A percentile compares a stretch with the other conserved stretches of the same genome.
Evolutionary conservation across 305 asterid genomes (phyloP).

Genomic region (Fraxinus velutina): DNA sequence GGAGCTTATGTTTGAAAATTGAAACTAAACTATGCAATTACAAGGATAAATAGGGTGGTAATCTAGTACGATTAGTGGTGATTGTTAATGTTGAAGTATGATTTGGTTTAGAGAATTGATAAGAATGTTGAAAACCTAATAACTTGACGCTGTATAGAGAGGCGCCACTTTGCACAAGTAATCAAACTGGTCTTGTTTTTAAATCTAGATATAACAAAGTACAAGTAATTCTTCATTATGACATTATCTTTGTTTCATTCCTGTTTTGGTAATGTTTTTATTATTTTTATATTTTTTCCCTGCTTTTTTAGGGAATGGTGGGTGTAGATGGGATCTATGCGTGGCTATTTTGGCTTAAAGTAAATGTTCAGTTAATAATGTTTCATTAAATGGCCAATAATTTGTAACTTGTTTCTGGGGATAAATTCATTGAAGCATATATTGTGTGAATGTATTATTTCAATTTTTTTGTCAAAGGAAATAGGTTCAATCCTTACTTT

Average conservation of each 20-base stretch:
- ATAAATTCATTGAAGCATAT: neutral
- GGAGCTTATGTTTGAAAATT: neutral
- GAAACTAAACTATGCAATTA: neutral
- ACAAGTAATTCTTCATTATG: too few species aligned
- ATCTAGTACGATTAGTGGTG: neutral
- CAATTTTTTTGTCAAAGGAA: too few species aligned
- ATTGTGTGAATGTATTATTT: neutral
- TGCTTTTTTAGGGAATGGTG: neutral
- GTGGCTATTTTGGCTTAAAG: neutral
- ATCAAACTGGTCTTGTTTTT: neutral
- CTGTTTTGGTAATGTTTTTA: too few species aligned
- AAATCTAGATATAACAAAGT: too few species aligned
- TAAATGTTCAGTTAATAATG: neutral
- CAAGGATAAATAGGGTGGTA: neutral
- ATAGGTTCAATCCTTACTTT: neutral
- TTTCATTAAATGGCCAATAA: neutral
- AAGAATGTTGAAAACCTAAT: neutral
- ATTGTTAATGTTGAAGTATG: neutral
- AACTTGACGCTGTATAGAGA: neutral
- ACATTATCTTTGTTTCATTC: too few species aligned
- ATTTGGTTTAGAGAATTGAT: neutral
- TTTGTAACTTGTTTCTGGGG: neutral
- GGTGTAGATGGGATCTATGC: neutral
- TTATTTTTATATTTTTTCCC: too few species aligned
- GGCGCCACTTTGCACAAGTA: neutral